These are phyloP conservation scores for Salix arbutifolia DNA, from an alignment of 345 rosid genomes.

Conservation along the genomic window DNA sequence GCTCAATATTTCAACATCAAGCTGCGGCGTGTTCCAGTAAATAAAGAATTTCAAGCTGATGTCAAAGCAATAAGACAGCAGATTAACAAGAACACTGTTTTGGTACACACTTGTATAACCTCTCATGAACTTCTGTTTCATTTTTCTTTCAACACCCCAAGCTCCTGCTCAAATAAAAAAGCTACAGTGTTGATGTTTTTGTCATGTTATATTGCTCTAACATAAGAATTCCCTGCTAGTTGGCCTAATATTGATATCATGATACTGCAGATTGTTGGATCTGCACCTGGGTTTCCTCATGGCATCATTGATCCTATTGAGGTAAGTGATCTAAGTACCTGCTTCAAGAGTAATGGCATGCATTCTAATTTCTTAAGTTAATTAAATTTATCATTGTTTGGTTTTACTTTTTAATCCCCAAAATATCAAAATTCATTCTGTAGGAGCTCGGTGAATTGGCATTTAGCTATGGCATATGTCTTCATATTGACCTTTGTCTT, in stretches of 20 bases:
- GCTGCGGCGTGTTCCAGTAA: too few relatives aligned
- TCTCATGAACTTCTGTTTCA: background rate
- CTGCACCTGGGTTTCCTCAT: constrained; percentile 97
- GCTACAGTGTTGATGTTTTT: background rate
- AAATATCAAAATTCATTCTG: constrained; percentile 16
- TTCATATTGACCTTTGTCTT: constrained; percentile 97
- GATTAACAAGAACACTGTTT: constrained; percentile 74
- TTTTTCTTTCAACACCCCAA: background rate
- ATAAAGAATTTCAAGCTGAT: too few relatives aligned
- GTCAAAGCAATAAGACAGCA: constrained; percentile 11
- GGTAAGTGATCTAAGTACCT: constrained; percentile 38
- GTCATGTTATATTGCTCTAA: background rate
- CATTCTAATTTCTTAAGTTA: constrained; percentile 14
- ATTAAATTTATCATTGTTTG: background rate
- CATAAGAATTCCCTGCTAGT: background rate
- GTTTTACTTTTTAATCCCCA: constrained; percentile 1
- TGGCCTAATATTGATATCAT: constrained; percentile 19
- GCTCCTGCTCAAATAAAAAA: background rate
- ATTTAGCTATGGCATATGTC: constrained; percentile 63
- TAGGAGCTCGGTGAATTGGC: constrained; percentile 95
- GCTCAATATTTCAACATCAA: too few relatives aligned
- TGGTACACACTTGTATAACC: constrained; percentile 47
- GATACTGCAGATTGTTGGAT: constrained; percentile 82
- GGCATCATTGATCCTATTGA: constrained; percentile 95
- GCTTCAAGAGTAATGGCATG: too few relatives aligned